Evolutionary conservation across 768 basidiomycete species (phyloP).

Genomic region (Lactarius vividus): DNA sequence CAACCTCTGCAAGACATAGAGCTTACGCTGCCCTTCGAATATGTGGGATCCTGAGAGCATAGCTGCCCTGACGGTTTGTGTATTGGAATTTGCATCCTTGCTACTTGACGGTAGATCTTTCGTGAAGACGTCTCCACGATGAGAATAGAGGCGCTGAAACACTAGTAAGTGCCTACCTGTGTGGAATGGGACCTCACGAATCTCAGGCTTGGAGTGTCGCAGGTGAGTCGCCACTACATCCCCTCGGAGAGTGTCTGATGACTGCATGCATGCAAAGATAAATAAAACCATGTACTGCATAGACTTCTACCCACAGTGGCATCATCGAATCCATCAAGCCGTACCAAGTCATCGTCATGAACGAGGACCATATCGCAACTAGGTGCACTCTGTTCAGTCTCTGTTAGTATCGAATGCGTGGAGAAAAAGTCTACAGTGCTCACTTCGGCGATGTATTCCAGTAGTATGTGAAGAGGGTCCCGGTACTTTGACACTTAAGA

Average conservation of each 20-base stretch:
- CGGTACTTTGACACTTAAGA: background rate
- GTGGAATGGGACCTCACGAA: background rate
- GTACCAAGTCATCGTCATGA: background rate
- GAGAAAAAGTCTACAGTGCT: background rate
- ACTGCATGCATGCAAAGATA: background rate
- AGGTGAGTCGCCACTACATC: background rate
- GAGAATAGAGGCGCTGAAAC: background rate
- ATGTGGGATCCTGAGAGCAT: background rate
- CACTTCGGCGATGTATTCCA: background rate
- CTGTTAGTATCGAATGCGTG: background rate
- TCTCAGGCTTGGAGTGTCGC: conserved; percentile 1
- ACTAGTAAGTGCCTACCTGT: background rate
- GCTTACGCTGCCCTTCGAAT: background rate
- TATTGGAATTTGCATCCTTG: background rate
- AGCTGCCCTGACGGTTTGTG: background rate
- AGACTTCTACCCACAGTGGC: background rate
- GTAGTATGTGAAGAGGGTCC: background rate
- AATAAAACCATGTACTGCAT: background rate
- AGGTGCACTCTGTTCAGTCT: background rate
- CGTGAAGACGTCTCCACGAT: background rate
- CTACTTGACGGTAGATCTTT: background rate
- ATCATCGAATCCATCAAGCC: background rate
- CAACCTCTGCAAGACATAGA: background rate
- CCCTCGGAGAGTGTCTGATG: background rate
- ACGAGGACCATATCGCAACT: background rate